Evolutionary conservation across 768 basidiomycete genomes (phyloP).

Genomic region (Pleurotus djamor): DNA sequence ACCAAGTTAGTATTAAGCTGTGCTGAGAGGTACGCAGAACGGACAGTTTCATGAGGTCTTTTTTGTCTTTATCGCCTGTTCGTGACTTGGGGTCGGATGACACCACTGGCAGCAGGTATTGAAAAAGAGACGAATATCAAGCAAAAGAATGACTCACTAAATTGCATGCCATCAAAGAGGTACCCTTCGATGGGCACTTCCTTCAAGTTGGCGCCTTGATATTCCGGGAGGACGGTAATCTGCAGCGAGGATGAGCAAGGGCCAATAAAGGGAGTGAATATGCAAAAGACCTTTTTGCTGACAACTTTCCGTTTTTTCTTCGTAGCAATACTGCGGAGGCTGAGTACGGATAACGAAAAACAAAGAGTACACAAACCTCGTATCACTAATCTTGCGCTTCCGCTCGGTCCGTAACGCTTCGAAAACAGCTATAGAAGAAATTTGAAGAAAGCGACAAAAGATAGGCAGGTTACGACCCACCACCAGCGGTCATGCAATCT

Average conservation of each 20-base stretch:
- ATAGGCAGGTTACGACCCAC: constrained; percentile 27
- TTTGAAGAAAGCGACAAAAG: neutral
- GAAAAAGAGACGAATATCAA: neutral
- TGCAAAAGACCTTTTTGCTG: constrained; percentile 41
- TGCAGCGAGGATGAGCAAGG: constrained; percentile 17
- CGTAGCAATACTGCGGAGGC: constrained; percentile 23
- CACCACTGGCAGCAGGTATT: constrained; percentile 49
- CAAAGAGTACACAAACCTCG: constrained; percentile 33
- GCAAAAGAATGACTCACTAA: constrained; percentile 51
- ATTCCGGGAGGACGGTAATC: constrained; percentile 63
- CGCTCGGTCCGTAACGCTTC: constrained; percentile 60
- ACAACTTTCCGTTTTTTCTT: constrained; percentile 62
- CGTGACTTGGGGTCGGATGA: constrained; percentile 72
- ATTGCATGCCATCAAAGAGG: constrained; percentile 74
- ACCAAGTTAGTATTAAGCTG: neutral
- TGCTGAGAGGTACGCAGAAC: constrained; percentile 14
- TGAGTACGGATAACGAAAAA: neutral
- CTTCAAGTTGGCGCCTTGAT: constrained; percentile 61
- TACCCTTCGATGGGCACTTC: constrained; percentile 58
- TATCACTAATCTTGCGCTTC: constrained; percentile 71
- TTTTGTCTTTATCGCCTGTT: constrained; percentile 67
- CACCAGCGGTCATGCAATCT: constrained; percentile 72
- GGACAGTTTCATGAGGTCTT: constrained; percentile 65
- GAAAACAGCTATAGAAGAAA: constrained; percentile 43
- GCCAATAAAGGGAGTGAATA: neutral